phyloP scores from a whole-genome alignment of 495 filamentous ascomycete species.

The Penicillium salamii region DNA sequence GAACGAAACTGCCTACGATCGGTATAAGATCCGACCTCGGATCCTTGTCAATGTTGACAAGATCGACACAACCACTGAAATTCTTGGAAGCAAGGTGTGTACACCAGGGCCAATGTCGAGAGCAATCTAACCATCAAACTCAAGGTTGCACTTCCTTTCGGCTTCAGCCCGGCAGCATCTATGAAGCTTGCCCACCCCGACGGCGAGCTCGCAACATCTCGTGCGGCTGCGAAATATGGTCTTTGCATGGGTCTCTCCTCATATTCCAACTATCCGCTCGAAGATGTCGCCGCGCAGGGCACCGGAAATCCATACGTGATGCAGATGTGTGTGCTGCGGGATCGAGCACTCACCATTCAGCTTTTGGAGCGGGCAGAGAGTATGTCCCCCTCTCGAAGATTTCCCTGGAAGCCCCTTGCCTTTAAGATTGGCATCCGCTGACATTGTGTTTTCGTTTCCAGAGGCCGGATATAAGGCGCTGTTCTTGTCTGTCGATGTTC shows the following conservation, averaged over 20 bases:
- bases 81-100: constrained; percentile 40
- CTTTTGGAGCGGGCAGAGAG: constrained; percentile 84
- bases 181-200: constrained; percentile 84
- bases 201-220: constrained; percentile 77
- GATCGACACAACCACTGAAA: constrained; percentile 44
- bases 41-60: constrained; percentile 51
- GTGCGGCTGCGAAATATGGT: constrained; percentile 74
- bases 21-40: constrained; percentile 55
- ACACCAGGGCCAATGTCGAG: neutral
- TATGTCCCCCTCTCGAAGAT: too few relatives aligned
- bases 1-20: constrained; percentile 50
- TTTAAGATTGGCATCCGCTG: neutral
- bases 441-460: constrained; percentile 32
- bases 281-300: constrained; percentile 47
- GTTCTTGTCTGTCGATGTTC: constrained; percentile 93
- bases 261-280: constrained; percentile 49
- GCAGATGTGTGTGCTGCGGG: constrained; percentile 94
- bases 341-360: constrained; percentile 78
- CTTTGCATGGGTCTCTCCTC: constrained; percentile 55
- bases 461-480: constrained; percentile 83
- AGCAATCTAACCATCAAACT: constrained; percentile 8
- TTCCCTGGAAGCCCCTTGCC: too few relatives aligned
- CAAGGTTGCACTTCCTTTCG: constrained; percentile 74
- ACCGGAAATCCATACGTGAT: constrained; percentile 44
- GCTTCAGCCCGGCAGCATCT: constrained; percentile 82